Base-by-base conservation (phyloP, 306 rosid genomes). In the Pyrus betulifolia region DNA sequence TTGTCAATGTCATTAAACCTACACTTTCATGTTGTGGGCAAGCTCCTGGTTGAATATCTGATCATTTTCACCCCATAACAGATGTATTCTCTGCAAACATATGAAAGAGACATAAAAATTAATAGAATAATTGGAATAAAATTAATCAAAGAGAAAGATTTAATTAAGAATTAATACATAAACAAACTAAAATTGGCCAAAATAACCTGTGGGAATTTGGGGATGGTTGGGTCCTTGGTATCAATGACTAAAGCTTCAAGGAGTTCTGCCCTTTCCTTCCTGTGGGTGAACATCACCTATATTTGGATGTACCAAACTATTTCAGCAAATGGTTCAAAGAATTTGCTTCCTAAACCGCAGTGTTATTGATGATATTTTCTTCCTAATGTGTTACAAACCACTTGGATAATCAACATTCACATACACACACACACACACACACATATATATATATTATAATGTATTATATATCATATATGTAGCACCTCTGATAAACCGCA, bases 51-150 rank as follows among this genome's bases (percentile, higher is more conserved):
- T 84, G 88, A 94, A 94, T 74, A 92, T 78, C 84, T 85, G 93
- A 85, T 94, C 97, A 22, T 90, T 82, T 85, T 89, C 95, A 2
- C 98, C 98, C 98, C 98, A 94, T 63, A 94, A 49, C 8, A 94
- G 97, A 77, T 94, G 97, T 67, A 93, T 87, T 79, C 85, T 83
- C 98, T 93, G 88, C 78, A 77, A 30, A 52, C 1, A 15, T 38
- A 14, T 44, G 38, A 11, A 57, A 33, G 38, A 19, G 38, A 33
- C 11, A 57, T 57, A 25, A 57, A 40, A 64, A 21, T 14, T 12
- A 1, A 3, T 23, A 64, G 14, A 31, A 38, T 38, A 31, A 28
- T 62, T 28, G 17, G n/a, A 64, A 62, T 11, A 28, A 17, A 4
- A 28, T 28, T 10, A 62, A 61, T 61, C 14, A 23, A 60, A 4